Base-by-base conservation (phyloP, 2,329 filamentous ascomycete genomes). In the Zymoseptoria crescenta region DNA sequence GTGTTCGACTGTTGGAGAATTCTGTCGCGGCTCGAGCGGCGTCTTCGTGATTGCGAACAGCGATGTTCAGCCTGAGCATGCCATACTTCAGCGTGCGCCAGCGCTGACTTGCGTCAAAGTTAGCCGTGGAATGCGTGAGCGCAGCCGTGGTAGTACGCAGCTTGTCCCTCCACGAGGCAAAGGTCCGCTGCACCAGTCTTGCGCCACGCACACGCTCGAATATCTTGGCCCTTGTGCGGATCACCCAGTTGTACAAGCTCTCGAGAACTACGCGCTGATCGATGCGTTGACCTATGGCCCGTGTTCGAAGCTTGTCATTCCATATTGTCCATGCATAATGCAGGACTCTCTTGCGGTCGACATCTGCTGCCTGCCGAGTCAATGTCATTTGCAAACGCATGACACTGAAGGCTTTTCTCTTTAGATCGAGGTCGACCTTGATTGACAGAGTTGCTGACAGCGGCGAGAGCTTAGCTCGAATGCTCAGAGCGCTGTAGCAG, bases 211-310 rank as follows among this genome's bases (percentile, higher is more conserved):
- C 70, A 16, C 77, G 72, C 45, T 69, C 67, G 58, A 77, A 76
- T 3, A 77, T 68, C 3, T 72, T 72, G 5, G 74, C 68, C 45
- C 77, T 69, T 20, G 75, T 78, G 35, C 80, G 77, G 29, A 87
- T 67, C n/a, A 81, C 77, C 84, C 83, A 87, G 69, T 78, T 83
- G 69, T 85, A 85, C 61, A 87, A 74, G 6, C 75, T 72, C 66
- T 86, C 79, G 29, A 81, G 72, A 49, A 82, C 73, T 49, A 85
- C 64, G 3, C 84, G 79, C 62, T 82, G 79, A 62, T 85, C 77
- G 53, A 85, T 81, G 13, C 77, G 79, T 20, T 77, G 73, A 54
- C 72, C 73, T 1, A 87, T 70, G 16, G 79, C 78, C 64, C 79
- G 75, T 61, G 77, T 79, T 19, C 84, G 81, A 16, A 86, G 74